A percentile compares a stretch with the other conserved stretches of the same genome.
phyloP scores from a whole-genome alignment of 352 stramenopile genomes.

The Phytophthora tentaculata region DNA sequence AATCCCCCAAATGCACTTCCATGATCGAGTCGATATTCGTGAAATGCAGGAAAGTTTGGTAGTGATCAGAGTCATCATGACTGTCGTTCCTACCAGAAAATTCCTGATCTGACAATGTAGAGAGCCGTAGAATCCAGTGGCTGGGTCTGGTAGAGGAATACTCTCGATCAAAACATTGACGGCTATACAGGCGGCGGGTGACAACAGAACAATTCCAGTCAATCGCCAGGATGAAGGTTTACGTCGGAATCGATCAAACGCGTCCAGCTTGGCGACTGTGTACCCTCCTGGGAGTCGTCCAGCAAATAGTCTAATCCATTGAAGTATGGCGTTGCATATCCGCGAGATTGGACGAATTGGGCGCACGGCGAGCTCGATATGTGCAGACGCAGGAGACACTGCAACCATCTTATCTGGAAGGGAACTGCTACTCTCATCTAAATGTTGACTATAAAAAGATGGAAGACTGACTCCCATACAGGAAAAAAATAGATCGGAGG shows the following conservation, averaged over 20 bases:
- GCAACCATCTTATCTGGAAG: conserved; percentile 9
- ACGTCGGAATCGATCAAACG: conserved; percentile 27
- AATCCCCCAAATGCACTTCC: conserved; percentile 9
- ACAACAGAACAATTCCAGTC: conserved; percentile 15
- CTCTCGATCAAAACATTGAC: conserved; percentile 32
- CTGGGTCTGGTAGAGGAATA: conserved; percentile 31
- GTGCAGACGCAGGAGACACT: conserved; percentile 2
- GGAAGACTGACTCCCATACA: no score
- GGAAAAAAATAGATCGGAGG: no score
- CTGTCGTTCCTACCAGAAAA: conserved; percentile 21
- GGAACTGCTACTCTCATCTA: no score
- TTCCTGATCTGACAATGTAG: conserved; percentile 33
- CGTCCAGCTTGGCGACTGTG: conserved; percentile 42
- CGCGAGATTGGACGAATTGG: background rate
- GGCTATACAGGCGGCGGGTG: conserved; percentile 20
- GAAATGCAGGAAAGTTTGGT: conserved; percentile 33
- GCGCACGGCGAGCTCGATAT: background rate
- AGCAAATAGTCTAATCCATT: background rate
- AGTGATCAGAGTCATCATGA: conserved; percentile 15
- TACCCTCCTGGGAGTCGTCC: conserved; percentile 35
- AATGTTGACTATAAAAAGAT: background rate
- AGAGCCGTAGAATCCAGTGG: conserved; percentile 18
- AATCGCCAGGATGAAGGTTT: background rate
- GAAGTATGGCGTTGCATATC: background rate
- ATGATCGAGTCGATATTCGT: conserved; percentile 15